Evolutionary conservation across 192 early-diverging fungal genomes (phyloP).

Genomic region (Linderina pennispora): DNA sequence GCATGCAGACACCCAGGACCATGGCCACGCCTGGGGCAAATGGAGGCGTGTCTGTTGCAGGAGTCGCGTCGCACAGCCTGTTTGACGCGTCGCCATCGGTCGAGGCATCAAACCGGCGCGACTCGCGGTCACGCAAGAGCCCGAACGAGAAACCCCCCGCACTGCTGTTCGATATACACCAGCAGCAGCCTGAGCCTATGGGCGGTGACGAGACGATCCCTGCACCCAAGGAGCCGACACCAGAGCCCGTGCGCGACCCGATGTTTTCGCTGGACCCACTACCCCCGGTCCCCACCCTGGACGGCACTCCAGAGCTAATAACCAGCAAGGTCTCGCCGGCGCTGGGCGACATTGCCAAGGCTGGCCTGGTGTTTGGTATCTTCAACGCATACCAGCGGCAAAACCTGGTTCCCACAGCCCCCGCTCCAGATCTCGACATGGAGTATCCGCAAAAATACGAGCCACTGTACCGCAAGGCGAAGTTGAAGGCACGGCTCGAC

Average conservation of each 20-base stretch:
- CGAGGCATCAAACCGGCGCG: background rate
- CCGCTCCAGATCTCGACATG: too few species aligned
- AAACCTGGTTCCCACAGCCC: constrained; percentile 9
- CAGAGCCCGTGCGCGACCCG: constrained; percentile 1
- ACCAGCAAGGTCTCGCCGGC: background rate
- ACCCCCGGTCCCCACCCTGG: constrained; percentile 9
- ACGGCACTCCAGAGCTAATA: background rate
- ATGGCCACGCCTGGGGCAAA: too few species aligned
- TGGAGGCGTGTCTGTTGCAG: too few species aligned
- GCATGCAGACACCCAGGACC: too few species aligned
- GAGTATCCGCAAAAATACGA: constrained; percentile 11
- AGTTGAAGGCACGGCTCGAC: constrained; percentile 33
- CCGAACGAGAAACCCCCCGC: background rate
- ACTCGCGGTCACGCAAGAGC: constrained; percentile 1
- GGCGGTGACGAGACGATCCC: background rate
- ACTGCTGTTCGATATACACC: background rate
- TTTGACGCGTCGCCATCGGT: background rate
- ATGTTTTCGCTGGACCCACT: constrained; percentile 23
- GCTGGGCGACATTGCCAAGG: constrained; percentile 27
- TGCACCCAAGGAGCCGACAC: background rate
- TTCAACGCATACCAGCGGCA: constrained; percentile 23
- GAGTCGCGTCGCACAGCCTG: too few species aligned
- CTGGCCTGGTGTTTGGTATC: constrained; percentile 26
- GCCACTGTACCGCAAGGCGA: constrained; percentile 30
- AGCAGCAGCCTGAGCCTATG: background rate